Conservation (phyloP, 2,329 filamentous ascomycete species). For the Chaetomiaceae sp. region DNA sequence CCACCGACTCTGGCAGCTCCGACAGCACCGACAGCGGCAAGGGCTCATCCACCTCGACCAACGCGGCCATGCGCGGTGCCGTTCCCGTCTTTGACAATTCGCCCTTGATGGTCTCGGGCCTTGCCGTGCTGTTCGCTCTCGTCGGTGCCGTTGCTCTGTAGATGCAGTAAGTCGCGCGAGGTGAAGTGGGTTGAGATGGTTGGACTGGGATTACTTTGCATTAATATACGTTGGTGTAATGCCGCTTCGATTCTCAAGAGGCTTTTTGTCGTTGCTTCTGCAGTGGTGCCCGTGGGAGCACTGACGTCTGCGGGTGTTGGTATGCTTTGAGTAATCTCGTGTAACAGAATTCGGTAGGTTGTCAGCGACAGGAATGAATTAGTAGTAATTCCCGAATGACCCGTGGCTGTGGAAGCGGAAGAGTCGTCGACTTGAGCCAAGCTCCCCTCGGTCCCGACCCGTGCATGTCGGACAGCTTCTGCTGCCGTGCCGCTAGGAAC, state of each 20-base stretch:
- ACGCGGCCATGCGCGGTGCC: constrained; percentile 30
- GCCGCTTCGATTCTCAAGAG: too few relatives aligned
- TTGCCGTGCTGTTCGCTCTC: constrained; percentile 36
- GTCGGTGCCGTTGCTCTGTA: constrained; percentile 33
- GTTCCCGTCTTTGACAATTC: constrained; percentile 34
- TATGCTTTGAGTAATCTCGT: too few relatives aligned
- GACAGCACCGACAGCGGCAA: constrained; percentile 31
- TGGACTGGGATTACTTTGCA: constrained; percentile 3
- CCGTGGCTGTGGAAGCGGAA: too few relatives aligned
- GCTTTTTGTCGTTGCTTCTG: too few relatives aligned
- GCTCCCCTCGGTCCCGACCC: neutral
- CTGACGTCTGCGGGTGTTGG: too few relatives aligned
- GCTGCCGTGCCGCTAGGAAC: neutral
- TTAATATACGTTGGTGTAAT: constrained; percentile 5
- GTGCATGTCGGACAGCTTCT: neutral
- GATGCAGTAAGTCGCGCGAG: too few relatives aligned
- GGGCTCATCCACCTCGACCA: constrained; percentile 30
- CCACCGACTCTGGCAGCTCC: constrained; percentile 40
- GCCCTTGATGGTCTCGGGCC: constrained; percentile 33
- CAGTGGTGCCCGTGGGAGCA: too few relatives aligned
- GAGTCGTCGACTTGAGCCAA: neutral
- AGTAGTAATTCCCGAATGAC: too few relatives aligned
- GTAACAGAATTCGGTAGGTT: too few relatives aligned
- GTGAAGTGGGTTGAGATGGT: neutral
- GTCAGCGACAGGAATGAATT: too few relatives aligned